These are phyloP conservation scores for Phaeosphaeria sp. DNA, from an alignment of 2,329 filamentous ascomycete genomes.

Conservation along the genomic window DNA sequence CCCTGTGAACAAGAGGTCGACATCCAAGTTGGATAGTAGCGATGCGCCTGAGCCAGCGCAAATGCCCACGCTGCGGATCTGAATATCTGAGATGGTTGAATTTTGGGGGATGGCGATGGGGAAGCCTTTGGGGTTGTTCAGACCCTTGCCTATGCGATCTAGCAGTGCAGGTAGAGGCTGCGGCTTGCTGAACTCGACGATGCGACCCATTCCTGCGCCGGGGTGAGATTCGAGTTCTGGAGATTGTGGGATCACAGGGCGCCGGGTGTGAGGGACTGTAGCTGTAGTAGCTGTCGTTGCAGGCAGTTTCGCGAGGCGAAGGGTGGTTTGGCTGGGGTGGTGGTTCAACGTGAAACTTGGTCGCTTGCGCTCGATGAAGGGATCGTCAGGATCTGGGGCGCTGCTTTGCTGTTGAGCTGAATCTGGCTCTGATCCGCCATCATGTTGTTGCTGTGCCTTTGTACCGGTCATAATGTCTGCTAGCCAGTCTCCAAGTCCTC, in stretches of 20 bases:
- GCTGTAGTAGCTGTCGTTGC: conserved; percentile 14
- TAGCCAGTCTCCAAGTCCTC: conserved; percentile 93
- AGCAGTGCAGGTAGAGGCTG: conserved; percentile 66
- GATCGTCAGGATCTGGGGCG: conserved; percentile 39
- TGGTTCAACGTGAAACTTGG: conserved; percentile 56
- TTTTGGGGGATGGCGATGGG: conserved; percentile 70
- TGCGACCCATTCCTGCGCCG: conserved; percentile 67
- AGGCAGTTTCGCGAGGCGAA: conserved; percentile 40
- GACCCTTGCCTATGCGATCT: conserved; percentile 64
- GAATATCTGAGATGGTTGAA: conserved; percentile 59
- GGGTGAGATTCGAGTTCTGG: conserved; percentile 47
- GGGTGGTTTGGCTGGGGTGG: conserved; percentile 54
- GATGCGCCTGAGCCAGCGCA: conserved; percentile 88
- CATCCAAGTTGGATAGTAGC: conserved; percentile 71
- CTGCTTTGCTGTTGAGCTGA: conserved; percentile 9
- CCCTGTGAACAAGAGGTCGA: conserved; percentile 87
- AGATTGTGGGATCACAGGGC: conserved; percentile 60
- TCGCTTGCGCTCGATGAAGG: conserved; percentile 47
- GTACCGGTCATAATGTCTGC: conserved; percentile 79
- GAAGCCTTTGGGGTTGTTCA: conserved; percentile 72
- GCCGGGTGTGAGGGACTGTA: conserved; percentile 56
- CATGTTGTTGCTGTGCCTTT: conserved; percentile 31
- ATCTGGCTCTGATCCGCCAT: conserved; percentile 8
- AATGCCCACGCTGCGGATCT: conserved; percentile 76
- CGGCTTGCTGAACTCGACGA: conserved; percentile 62